These are phyloP conservation scores for Beauveria scarabaeidicola DNA, from an alignment of 2,329 filamentous ascomycete species.

Conservation along the genomic window DNA sequence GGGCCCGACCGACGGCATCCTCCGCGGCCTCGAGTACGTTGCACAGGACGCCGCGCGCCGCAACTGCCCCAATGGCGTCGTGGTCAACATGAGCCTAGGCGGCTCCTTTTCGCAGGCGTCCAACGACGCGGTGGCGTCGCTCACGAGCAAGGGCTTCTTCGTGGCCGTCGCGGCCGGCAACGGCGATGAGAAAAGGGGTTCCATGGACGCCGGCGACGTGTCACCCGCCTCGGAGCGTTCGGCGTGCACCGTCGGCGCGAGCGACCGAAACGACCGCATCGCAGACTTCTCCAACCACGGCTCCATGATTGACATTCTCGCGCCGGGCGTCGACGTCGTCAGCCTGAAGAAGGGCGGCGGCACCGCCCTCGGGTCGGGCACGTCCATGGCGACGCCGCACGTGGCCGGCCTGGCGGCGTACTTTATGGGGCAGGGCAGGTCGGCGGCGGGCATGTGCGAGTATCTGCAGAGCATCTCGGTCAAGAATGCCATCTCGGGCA, in stretches of 20 bases:
- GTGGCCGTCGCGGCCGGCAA: slow-evolving; percentile 16
- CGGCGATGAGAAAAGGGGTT: not conserved
- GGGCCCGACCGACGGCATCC: slow-evolving; percentile 14
- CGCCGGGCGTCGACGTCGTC: not conserved
- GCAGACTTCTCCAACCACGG: slow-evolving; percentile 33
- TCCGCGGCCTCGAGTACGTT: slow-evolving; percentile 24
- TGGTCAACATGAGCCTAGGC: slow-evolving; percentile 35
- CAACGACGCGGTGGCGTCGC: slow-evolving; percentile 28
- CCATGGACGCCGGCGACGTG: slow-evolving; percentile 7
- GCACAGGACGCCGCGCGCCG: slow-evolving; percentile 20
- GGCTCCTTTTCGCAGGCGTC: slow-evolving; percentile 11
- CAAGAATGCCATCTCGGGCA: not conserved
- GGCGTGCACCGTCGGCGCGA: slow-evolving; percentile 17
- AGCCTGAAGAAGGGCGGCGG: not conserved
- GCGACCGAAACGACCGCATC: slow-evolving; percentile 23
- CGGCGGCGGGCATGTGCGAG: not conserved
- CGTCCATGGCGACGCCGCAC: slow-evolving; percentile 38
- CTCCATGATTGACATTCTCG: slow-evolving; percentile 44
- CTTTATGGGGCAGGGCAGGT: not conserved
- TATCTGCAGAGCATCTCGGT: not conserved
- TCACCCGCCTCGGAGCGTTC: slow-evolving; percentile 16
- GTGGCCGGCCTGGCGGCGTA: slow-evolving; percentile 28
- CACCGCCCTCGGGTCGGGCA: slow-evolving; percentile 30
- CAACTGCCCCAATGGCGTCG: slow-evolving; percentile 23
- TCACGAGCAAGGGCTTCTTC: slow-evolving; percentile 14